Evolutionary conservation across 176 grass and related monocot genomes (phyloP).

Genomic region (Alloteropsis semialata): DNA sequence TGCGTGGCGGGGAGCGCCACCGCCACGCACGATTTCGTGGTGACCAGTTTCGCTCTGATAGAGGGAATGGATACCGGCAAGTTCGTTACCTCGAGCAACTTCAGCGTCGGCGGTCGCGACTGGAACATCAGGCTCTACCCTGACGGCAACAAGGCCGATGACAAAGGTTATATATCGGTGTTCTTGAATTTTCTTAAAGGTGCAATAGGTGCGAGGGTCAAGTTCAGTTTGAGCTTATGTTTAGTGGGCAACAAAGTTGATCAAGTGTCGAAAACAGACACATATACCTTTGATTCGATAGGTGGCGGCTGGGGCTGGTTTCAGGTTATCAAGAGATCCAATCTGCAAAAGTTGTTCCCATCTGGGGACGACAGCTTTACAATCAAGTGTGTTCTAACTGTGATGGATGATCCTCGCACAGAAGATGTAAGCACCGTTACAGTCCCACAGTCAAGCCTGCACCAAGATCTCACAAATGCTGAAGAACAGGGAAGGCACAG

Average conservation of each 20-base stretch:
- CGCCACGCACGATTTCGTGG: neutral
- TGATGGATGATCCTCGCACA: neutral
- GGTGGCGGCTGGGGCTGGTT: rapidly evolving
- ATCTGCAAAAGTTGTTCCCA: neutral
- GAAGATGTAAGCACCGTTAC: neutral
- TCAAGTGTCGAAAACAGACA: neutral
- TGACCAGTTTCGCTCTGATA: neutral
- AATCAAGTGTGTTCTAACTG: neutral
- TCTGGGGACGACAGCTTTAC: too few relatives aligned
- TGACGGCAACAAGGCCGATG: rapidly evolving
- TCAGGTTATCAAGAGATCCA: neutral
- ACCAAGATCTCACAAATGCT: neutral
- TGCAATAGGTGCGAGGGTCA: neutral
- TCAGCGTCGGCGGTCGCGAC: neutral
- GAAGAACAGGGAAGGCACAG: neutral
- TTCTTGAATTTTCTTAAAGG: neutral
- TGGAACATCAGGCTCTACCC: neutral
- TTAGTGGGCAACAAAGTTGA: neutral
- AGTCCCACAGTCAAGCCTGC: neutral
- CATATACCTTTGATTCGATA: neutral
- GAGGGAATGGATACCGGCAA: neutral
- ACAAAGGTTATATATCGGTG: neutral
- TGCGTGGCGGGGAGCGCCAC: neutral
- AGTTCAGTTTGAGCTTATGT: neutral
- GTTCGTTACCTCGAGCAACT: neutral